Conservation (phyloP, 23 red algal genomes). For the Agarophyton chilense region DNA sequence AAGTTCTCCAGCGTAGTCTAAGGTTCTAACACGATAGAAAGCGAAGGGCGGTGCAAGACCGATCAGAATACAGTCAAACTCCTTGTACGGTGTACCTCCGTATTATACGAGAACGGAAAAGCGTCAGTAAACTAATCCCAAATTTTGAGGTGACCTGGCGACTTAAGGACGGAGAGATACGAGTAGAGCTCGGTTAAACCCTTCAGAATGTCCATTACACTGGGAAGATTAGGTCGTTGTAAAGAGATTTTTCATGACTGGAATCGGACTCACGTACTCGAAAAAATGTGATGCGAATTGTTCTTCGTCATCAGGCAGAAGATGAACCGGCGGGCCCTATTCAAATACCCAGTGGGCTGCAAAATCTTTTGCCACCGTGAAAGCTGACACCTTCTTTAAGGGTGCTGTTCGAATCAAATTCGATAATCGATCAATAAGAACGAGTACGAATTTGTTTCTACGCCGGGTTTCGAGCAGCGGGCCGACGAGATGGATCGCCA, state of each 20-base stretch:
- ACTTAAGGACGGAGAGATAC: no score
- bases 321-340: neutral
- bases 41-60: no score
- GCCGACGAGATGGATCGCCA: constrained; percentile 4
- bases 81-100: no score
- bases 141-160: no score
- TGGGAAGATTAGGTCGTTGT: neutral
- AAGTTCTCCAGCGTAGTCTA: no score
- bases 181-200: no score
- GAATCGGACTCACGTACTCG: neutral
- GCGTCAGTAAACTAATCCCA: neutral
- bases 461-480: neutral
- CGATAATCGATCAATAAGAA: neutral
- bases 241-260: neutral
- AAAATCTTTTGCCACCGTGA: neutral
- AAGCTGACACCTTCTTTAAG: neutral
- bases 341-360: neutral
- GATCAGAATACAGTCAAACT: no score
- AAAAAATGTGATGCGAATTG: neutral
- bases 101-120: no score
- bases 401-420: neutral
- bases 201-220: no score
- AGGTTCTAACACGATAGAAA: no score
- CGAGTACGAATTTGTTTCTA: neutral
- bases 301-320: neutral